phyloP scores from a whole-genome alignment of 1,139 yeast species.

The Kurtzmaniella natalensis region DNA sequence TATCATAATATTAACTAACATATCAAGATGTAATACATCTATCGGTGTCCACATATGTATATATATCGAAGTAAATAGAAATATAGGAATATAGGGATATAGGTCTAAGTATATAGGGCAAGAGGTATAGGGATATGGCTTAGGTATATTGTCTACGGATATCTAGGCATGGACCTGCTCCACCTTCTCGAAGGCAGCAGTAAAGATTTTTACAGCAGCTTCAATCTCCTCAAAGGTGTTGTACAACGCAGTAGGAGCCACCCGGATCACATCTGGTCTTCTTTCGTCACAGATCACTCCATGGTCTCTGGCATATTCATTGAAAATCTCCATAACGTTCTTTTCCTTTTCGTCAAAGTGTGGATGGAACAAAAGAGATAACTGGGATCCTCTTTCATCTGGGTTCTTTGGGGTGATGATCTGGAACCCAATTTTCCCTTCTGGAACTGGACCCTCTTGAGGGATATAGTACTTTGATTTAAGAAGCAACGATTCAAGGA shows the following conservation, averaged over 20 bases:
- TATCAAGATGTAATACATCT: too few relatives aligned
- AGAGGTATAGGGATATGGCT: too few relatives aligned
- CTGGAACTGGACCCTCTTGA: conserved; percentile 16
- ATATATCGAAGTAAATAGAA: too few relatives aligned
- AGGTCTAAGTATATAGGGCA: too few relatives aligned
- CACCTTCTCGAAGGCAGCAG: conserved; percentile 25
- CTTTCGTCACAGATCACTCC: conserved; percentile 87
- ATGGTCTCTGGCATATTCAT: conserved; percentile 40
- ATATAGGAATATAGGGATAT: too few relatives aligned
- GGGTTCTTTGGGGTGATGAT: conserved; percentile 68
- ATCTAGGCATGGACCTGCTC: too few relatives aligned
- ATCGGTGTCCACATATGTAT: too few relatives aligned
- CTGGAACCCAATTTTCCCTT: conserved; percentile 47
- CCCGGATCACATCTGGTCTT: conserved; percentile 79
- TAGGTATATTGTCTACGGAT: too few relatives aligned
- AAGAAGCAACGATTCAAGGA: conserved; percentile 45
- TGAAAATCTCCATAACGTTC: conserved; percentile 63
- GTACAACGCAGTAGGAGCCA: conserved; percentile 83
- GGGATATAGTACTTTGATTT: conserved; percentile 40
- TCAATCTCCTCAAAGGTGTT: conserved; percentile 68
- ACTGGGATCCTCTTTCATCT: conserved; percentile 71
- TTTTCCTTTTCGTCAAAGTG: conserved; percentile 26
- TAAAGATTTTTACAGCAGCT: conserved; percentile 41
- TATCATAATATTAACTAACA: too few relatives aligned
- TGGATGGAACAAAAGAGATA: conserved; percentile 67